These are phyloP conservation scores for Isochrysis galbana DNA, from an alignment of 78 protist genomes.

Conservation along the genomic window DNA sequence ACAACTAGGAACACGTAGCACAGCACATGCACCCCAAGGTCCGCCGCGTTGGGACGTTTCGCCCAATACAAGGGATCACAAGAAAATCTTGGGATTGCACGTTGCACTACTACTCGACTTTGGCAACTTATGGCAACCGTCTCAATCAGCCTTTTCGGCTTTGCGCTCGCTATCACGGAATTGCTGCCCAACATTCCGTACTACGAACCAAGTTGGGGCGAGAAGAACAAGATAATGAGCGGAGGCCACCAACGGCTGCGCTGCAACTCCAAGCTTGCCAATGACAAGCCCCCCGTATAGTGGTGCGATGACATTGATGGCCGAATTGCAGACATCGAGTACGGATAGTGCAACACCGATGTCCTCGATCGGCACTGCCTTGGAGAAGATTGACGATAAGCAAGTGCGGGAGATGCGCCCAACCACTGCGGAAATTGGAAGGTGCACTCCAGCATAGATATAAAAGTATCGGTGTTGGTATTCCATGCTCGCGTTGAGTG, in stretches of 20 bases:
- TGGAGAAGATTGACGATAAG: not conserved
- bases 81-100: too few relatives aligned
- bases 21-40: too few relatives aligned
- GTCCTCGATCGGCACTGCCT: not conserved
- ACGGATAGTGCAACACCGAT: not conserved
- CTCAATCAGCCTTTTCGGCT: not conserved
- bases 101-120: too few relatives aligned
- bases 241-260: not conserved
- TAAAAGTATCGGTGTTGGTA: too few relatives aligned
- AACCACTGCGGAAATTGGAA: not conserved
- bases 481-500: not conserved
- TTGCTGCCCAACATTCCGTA: not conserved
- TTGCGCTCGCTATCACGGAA: not conserved
- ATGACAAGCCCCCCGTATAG: not conserved
- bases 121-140: too few relatives aligned
- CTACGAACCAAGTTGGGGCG: not conserved
- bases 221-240: not conserved
- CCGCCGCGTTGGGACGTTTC: too few relatives aligned
- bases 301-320: not conserved
- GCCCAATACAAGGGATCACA: too few relatives aligned
- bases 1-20: too few relatives aligned
- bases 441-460: not conserved
- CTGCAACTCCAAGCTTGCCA: not conserved
- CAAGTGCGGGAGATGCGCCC: not conserved
- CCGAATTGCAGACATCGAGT: not conserved